A percentile compares a stretch with the other conserved stretches of the same genome.
Evolutionary conservation across 805 yeast genomes (phyloP).

Genomic region (Komagataella mondaviorum): DNA sequence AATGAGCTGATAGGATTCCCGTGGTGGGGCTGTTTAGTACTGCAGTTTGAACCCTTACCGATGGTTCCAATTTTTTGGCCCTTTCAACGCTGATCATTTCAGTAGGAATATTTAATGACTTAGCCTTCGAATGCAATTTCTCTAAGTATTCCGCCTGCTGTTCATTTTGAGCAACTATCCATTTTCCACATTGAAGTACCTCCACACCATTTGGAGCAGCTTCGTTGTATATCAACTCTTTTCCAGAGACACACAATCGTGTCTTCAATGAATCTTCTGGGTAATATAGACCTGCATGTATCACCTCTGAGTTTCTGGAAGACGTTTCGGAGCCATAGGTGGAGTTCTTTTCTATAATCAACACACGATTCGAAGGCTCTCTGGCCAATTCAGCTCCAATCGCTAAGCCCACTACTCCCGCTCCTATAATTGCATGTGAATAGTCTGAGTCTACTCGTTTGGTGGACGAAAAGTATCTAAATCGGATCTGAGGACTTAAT

Average conservation of each 20-base stretch:
- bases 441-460: background rate
- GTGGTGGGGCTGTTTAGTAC: conserved; percentile 67
- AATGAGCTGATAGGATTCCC: conserved; percentile 77
- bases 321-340: conserved; percentile 71
- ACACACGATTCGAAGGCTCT: conserved; percentile 32
- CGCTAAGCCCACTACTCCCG: conserved; percentile 77
- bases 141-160: conserved; percentile 46
- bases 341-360: conserved; percentile 56
- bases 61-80: conserved; percentile 46
- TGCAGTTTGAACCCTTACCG: conserved; percentile 47
- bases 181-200: conserved; percentile 60
- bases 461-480: background rate
- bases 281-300: conserved; percentile 83
- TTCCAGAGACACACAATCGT: conserved; percentile 63
- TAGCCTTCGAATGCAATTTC: conserved; percentile 28
- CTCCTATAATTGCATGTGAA: conserved; percentile 43
- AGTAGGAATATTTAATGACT: conserved; percentile 41
- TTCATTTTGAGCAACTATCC: conserved; percentile 77
- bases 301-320: conserved; percentile 84
- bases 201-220: conserved; percentile 35
- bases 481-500: background rate
- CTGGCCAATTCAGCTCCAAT: conserved; percentile 56
- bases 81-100: conserved; percentile 31
- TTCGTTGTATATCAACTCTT: conserved; percentile 45
- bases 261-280: conserved; percentile 59